Conservation (phyloP, 192 early-diverging fungal genomes). For the Podila horticola region DNA sequence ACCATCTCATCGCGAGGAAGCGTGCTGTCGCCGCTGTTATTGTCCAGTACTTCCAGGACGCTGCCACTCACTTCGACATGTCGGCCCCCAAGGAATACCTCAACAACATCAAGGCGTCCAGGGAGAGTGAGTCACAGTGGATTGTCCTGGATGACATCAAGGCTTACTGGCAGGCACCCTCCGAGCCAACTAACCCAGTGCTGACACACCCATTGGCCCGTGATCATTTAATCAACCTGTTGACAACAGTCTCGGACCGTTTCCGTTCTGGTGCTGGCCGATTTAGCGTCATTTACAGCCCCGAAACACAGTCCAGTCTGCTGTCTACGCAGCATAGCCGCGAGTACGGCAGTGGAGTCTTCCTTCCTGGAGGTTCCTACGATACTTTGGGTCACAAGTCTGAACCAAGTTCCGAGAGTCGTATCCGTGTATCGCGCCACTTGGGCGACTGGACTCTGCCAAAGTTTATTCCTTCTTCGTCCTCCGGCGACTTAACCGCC, state of each 20-base stretch:
- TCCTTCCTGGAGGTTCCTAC: slow-evolving; percentile 18
- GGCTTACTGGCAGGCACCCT: slow-evolving; percentile 15
- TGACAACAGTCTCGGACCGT: slow-evolving; percentile 46
- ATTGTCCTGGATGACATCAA: not conserved
- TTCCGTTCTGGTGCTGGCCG: slow-evolving; percentile 44
- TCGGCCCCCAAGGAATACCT: slow-evolving; percentile 40
- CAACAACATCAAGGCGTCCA: slow-evolving; percentile 39
- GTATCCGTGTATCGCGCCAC: slow-evolving; percentile 46
- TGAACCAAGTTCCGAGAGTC: slow-evolving; percentile 44
- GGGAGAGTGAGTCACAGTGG: slow-evolving; percentile 43
- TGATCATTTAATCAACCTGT: slow-evolving; percentile 37
- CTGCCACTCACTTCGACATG: slow-evolving; percentile 28
- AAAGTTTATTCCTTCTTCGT: slow-evolving; percentile 22
- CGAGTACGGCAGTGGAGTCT: slow-evolving; percentile 38
- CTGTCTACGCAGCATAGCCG: not conserved
- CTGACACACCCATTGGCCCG: slow-evolving; percentile 45
- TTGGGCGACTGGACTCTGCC: slow-evolving; percentile 49
- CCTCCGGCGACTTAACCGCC: slow-evolving; percentile 25
- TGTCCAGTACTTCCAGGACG: slow-evolving; percentile 43
- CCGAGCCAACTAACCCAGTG: slow-evolving; percentile 32
- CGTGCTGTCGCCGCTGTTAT: slow-evolving; percentile 36
- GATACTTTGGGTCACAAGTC: slow-evolving; percentile 15
- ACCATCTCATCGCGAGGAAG: slow-evolving; percentile 9
- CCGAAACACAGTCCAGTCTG: slow-evolving; percentile 18
- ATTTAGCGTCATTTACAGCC: slow-evolving; percentile 25